phyloP scores from a whole-genome alignment of 495 filamentous ascomycete genomes.

The Annulohypoxylon stygium region DNA sequence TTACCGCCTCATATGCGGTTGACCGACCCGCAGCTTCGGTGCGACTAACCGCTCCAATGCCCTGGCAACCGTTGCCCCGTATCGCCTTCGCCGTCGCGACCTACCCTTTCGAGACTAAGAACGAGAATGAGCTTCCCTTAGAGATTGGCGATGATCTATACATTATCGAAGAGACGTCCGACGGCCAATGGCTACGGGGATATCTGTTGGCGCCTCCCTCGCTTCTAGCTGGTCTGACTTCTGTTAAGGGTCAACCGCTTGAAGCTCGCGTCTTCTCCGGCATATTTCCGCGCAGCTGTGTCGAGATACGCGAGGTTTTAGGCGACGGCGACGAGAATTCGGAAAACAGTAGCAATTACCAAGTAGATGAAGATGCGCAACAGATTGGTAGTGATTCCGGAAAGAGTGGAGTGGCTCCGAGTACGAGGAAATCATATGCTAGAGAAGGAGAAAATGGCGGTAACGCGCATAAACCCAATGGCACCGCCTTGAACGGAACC shows the following conservation, averaged over 20 bases:
- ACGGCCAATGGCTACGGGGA: slow-evolving; percentile 92
- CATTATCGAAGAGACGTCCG: slow-evolving; percentile 91
- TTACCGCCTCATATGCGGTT: slow-evolving; percentile 51
- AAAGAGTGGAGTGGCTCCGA: slow-evolving; percentile 59
- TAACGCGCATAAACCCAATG: slow-evolving; percentile 46
- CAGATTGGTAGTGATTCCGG: slow-evolving; percentile 59
- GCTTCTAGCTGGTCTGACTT: slow-evolving; percentile 90
- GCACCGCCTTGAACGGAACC: slow-evolving; percentile 31
- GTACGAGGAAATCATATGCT: slow-evolving; percentile 46
- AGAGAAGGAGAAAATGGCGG: slow-evolving; percentile 43
- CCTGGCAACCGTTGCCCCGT: slow-evolving; percentile 95
- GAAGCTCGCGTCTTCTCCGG: slow-evolving; percentile 97
- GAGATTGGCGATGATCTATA: slow-evolving; percentile 98
- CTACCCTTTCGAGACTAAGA: slow-evolving; percentile 89
- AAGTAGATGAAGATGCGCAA: slow-evolving; percentile 45
- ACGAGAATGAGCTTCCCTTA: slow-evolving; percentile 92
- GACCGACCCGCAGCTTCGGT: slow-evolving; percentile 51
- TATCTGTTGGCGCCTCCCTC: slow-evolving; percentile 96
- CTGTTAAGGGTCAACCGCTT: slow-evolving; percentile 89
- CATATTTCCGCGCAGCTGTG: slow-evolving; percentile 93
- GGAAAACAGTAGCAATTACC: slow-evolving; percentile 55
- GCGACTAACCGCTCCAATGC: slow-evolving; percentile 70
- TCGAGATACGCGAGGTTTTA: slow-evolving; percentile 81
- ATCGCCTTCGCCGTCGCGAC: slow-evolving; percentile 97
- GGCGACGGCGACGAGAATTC: slow-evolving; percentile 68